A percentile compares a stretch with the other conserved stretches of the same genome.
These are phyloP conservation scores for Harringtonia aguacate DNA, from an alignment of 2,329 filamentous ascomycete genomes.

Conservation along the genomic window DNA sequence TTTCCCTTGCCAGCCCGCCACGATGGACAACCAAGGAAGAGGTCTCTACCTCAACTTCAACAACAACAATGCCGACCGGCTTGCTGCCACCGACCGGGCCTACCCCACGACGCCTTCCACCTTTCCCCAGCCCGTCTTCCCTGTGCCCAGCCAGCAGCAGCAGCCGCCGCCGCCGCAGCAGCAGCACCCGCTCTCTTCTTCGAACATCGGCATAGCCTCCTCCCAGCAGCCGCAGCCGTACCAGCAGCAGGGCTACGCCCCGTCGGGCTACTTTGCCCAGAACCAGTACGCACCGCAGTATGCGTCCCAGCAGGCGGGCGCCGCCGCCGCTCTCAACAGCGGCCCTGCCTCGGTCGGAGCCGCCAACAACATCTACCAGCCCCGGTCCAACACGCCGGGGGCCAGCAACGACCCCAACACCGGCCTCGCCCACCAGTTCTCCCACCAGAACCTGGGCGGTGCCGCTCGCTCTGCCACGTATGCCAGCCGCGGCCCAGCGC, in stretches of 20 bases:
- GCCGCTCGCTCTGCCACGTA: constrained; percentile 61
- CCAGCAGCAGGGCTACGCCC: constrained; percentile 29
- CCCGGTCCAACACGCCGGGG: constrained; percentile 45
- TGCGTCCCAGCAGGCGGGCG: constrained; percentile 22
- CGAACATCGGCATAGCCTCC: constrained; percentile 33
- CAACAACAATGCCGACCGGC: constrained; percentile 51
- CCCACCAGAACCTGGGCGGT: constrained; percentile 82
- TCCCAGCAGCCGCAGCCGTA: constrained; percentile 35
- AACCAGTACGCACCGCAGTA: constrained; percentile 23
- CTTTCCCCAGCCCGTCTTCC: constrained; percentile 81
- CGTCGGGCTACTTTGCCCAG: constrained; percentile 49
- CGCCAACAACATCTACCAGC: constrained; percentile 30
- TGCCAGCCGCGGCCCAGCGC: constrained; percentile 54
- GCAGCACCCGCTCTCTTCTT: no score
- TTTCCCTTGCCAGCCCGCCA: constrained; percentile 14
- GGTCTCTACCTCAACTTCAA: constrained; percentile 57
- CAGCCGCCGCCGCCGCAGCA: no score
- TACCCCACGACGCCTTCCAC: constrained; percentile 90
- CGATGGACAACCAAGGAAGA: constrained; percentile 47
- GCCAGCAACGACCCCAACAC: constrained; percentile 70
- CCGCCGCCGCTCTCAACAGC: constrained; percentile 4
- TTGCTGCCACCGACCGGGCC: constrained; percentile 52
- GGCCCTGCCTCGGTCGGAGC: not conserved
- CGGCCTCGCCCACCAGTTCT: constrained; percentile 89
- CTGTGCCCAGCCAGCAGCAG: constrained; percentile 27